These are phyloP conservation scores for Beauveria varroae DNA, from an alignment of 2,329 filamentous ascomycete genomes.

Conservation along the genomic window DNA sequence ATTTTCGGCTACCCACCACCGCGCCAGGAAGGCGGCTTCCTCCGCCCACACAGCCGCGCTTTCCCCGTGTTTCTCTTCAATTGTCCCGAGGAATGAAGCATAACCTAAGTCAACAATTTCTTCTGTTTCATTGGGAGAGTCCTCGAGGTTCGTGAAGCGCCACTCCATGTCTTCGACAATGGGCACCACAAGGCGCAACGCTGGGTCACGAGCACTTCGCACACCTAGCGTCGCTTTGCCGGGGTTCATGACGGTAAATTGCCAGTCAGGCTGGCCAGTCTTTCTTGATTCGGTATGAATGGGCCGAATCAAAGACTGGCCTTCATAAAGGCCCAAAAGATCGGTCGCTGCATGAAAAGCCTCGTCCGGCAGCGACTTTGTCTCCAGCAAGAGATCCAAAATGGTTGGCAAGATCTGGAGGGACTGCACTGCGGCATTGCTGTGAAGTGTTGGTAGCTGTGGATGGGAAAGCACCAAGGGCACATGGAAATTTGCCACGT, in stretches of 20 bases:
- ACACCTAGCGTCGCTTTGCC: constrained; percentile 17
- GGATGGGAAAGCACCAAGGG: constrained; percentile 26
- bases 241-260: constrained; percentile 20
- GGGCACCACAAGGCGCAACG: constrained; percentile 19
- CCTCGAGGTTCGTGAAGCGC: not conserved
- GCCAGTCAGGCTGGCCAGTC: constrained; percentile 20
- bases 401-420: constrained; percentile 27
- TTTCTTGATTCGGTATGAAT: constrained; percentile 10
- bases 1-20: constrained; percentile 30
- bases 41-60: constrained; percentile 12
- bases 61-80: not conserved
- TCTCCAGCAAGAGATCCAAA: constrained; percentile 26
- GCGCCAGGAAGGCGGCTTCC: constrained; percentile 24
- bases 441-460: constrained; percentile 22
- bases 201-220: constrained; percentile 14
- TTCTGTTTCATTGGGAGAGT: not conserved
- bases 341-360: constrained; percentile 19
- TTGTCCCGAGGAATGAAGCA: not conserved
- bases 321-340: constrained; percentile 25
- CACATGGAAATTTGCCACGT: constrained; percentile 25
- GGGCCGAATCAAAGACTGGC: constrained; percentile 26
- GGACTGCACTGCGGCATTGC: constrained; percentile 24
- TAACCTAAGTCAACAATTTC: not conserved
- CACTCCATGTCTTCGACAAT: constrained; percentile 15
- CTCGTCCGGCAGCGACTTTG: constrained; percentile 22